Evolutionary conservation across 2,329 filamentous ascomycete species (phyloP), one percentile per base, ranked within the genome.

Genomic region (Leptodontidium sp.): DNA sequence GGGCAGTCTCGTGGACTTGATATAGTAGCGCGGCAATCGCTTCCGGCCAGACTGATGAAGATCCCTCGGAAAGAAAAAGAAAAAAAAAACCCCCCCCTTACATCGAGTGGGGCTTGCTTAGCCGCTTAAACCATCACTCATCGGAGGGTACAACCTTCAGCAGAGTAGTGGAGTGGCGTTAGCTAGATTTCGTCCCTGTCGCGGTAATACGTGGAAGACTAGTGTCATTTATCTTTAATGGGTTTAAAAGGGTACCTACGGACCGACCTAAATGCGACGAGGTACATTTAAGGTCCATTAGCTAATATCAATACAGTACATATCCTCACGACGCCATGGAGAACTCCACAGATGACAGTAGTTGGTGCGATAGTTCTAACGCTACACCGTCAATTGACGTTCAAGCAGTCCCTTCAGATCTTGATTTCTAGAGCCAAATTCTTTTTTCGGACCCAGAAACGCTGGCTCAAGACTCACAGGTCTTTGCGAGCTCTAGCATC

Each of bases 361-460:
- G 21, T 50, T 50, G 21, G 21, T 50, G 49, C 21, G 21, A 50
- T 26, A 50, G 6, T 57, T 57, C 32, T 57, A 57, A 57, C 15
- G 29, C 53, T 57, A 57, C 15, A 57, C 4, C 32, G 32, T 57
- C 32, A 35, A 57, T 57, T 57, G 32, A 38, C 15, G 53, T 57
- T 35, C 32, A 57, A 57, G 29, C 32, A 57, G 53, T 38, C 53
- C 53, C 53, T 35, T 21, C 32, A 29, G 53, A 57, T 57, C 32
- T 57, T 57, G 53, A 57, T 57, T 57, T 57, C 32, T 57, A 15
- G 32, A 57, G 29, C 53, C 53, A 57, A n/a, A 57, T 57, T 57
- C 14, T 57, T 57, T 57, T 57, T 14, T 57, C 32, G 15, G 15
- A 57, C 29, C 53, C 15, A 57, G 32, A 50, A n/a, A n/a, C n/a